These are phyloP conservation scores for Penicillium sp. DNA, from an alignment of 2,329 filamentous ascomycete genomes.

Conservation along the genomic window DNA sequence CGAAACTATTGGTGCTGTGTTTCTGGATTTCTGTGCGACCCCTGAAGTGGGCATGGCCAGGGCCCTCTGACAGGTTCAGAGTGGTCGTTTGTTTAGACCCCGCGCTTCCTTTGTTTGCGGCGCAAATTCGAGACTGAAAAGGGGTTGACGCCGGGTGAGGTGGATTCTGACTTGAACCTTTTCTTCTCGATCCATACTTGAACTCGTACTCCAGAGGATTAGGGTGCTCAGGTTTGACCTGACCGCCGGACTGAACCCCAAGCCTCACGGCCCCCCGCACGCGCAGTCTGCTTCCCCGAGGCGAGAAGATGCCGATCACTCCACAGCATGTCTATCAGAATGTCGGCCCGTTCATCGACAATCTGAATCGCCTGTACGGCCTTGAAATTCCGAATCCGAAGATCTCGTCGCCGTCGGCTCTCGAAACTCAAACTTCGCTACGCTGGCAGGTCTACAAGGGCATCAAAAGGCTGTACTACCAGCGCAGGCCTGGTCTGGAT, in stretches of 20 bases:
- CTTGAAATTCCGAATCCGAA: conserved; percentile 38
- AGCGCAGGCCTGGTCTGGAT: conserved; percentile 28
- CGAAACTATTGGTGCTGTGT: background rate
- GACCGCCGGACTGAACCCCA: background rate
- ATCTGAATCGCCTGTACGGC: conserved; percentile 40
- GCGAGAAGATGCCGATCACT: conserved; percentile 22
- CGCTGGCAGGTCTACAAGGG: conserved; percentile 33
- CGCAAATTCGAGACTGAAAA: background rate
- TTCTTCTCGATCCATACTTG: background rate
- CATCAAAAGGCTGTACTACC: conserved; percentile 38
- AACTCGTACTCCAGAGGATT: background rate
- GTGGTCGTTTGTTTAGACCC: background rate
- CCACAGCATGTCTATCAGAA: conserved; percentile 30
- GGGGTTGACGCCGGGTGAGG: too few species aligned
- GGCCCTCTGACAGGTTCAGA: background rate
- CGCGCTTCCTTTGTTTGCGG: background rate
- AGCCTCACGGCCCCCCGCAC: background rate
- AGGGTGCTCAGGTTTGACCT: background rate
- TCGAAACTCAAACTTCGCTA: conserved; percentile 19
- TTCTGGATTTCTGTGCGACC: background rate
- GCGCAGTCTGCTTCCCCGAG: background rate
- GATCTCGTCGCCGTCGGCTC: conserved; percentile 24
- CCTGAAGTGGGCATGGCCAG: background rate
- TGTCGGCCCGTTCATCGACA: conserved; percentile 34
- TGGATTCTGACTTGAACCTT: background rate